Conservation (phyloP, 2,329 filamentous ascomycete species). For the Ambrosiella xylebori region DNA sequence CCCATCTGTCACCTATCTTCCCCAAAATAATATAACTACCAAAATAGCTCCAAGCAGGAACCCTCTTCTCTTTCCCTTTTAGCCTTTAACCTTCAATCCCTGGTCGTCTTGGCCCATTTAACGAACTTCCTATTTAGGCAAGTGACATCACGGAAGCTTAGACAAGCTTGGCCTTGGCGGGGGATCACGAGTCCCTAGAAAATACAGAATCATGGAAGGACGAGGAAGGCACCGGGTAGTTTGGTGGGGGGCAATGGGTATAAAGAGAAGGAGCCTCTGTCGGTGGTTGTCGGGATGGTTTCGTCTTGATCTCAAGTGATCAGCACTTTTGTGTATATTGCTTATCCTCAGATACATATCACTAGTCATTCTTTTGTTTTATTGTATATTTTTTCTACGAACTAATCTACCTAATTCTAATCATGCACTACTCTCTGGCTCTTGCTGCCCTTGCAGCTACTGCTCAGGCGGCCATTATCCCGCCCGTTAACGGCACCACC, state of each 20-base stretch:
- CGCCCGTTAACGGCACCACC: not conserved
- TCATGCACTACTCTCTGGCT: conserved; percentile 6
- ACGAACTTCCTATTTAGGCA: not conserved
- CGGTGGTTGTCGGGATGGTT: not conserved
- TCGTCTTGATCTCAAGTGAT: not conserved
- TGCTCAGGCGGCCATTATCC: not conserved
- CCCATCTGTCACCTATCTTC: not conserved
- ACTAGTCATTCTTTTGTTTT: not conserved
- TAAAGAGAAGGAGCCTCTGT: not conserved
- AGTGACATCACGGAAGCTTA: not conserved
- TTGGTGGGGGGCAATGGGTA: not conserved
- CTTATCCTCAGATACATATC: not conserved
- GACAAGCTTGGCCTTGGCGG: not conserved
- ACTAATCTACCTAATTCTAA: not conserved
- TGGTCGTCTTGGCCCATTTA: not conserved
- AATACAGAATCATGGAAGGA: too few species aligned
- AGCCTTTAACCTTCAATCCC: not conserved
- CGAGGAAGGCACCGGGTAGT: not conserved
- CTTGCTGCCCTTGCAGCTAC: conserved; percentile 3
- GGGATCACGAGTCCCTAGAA: not conserved
- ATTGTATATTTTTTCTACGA: not conserved
- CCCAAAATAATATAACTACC: not conserved
- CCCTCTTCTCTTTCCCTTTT: not conserved
- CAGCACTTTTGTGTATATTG: not conserved
- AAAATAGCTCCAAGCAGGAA: not conserved